Conservation (phyloP, 75 land plant genomes). For the Isoetes taiwanensis region DNA sequence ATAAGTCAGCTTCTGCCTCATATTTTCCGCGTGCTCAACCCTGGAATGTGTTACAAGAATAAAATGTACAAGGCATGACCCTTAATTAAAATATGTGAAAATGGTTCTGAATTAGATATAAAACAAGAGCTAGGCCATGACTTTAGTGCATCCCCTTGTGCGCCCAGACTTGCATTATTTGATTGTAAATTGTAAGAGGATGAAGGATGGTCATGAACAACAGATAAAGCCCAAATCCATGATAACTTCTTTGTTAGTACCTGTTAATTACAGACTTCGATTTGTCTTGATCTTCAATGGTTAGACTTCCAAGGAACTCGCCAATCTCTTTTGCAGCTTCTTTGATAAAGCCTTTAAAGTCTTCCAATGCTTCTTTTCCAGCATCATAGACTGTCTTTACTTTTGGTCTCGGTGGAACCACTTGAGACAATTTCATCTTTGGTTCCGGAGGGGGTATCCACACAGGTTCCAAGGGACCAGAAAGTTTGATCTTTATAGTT, state of each 20-base stretch:
- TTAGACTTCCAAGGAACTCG: background rate
- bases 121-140: background rate
- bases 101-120: background rate
- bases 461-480: conserved; percentile 15
- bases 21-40: conserved; percentile 14
- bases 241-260: background rate
- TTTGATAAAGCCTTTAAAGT: conserved; percentile 15
- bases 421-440: conserved; percentile 9
- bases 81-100: background rate
- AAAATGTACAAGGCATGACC: background rate
- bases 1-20: conserved; percentile 13
- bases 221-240: too few relatives aligned
- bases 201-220: background rate
- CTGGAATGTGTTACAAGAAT: too few relatives aligned
- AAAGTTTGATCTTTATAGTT: conserved; percentile 14
- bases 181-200: background rate
- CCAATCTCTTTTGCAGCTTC: conserved; percentile 17
- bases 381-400: conserved; percentile 7
- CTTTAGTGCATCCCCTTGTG: too few relatives aligned
- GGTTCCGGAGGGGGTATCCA: conserved; percentile 28
- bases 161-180: too few relatives aligned
- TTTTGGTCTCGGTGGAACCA: conserved; percentile 19
- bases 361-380: conserved; percentile 13
- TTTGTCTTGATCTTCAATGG: background rate
- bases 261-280: background rate